phyloP scores from a whole-genome alignment of 1,284 basidiomycete genomes.

The Ustilago bromivora region DNA sequence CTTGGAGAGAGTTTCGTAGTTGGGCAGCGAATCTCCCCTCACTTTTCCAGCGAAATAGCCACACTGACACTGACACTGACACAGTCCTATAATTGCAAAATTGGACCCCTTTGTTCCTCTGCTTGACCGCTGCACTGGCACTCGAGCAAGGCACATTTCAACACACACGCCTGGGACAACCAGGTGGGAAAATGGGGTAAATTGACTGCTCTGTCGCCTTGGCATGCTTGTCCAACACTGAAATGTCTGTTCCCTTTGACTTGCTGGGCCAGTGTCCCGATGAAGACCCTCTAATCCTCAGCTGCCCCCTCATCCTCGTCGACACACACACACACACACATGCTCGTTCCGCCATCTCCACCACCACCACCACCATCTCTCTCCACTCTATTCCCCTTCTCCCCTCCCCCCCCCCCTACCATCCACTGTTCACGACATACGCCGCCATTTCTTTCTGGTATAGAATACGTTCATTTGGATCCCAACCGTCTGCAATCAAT shows the following conservation, averaged over 20 bases:
- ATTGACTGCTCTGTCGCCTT: conserved; percentile 9
- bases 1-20: conserved; percentile 12
- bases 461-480: conserved; percentile 32
- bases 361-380: conserved; percentile 16
- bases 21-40: conserved; percentile 15
- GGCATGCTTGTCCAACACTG: conserved; percentile 19
- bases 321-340: not conserved
- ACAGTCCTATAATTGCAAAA: not conserved
- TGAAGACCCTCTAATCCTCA: not conserved
- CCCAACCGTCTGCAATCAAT: conserved; percentile 13
- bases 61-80: too few species aligned
- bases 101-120: too few species aligned
- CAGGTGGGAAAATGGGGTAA: not conserved
- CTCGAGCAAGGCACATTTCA: not conserved
- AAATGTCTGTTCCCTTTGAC: conserved; percentile 9
- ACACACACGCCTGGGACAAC: not conserved
- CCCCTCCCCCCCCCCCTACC: conserved; percentile 8
- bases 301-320: not conserved
- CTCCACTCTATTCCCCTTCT: conserved; percentile 4
- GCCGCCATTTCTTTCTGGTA: conserved; percentile 8
- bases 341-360: not conserved
- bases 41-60: not conserved
- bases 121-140: not conserved
- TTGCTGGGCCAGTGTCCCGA: conserved; percentile 1
- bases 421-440: conserved; percentile 1